Evolutionary conservation across 2,329 filamentous ascomycete species (phyloP), one percentile per base, ranked within the genome.

Genomic region (Nemania diffusa): DNA sequence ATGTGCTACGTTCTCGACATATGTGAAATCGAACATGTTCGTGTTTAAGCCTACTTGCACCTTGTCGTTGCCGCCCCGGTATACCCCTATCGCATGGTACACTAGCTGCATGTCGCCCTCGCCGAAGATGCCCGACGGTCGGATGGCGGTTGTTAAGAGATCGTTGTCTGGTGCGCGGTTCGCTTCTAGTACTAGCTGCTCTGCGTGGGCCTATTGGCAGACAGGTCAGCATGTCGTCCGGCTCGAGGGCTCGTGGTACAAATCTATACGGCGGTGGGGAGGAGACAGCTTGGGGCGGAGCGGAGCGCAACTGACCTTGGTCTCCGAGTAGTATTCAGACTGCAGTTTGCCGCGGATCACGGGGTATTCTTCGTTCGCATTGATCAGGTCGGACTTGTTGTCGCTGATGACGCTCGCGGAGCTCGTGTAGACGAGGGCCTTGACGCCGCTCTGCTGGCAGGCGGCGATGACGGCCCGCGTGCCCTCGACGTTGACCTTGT

Each of bases 91-190:
- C 69, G 97, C 87, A 73, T 91, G 88, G 70, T 90, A 88, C 37
- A 95, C 88, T 15, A 90, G 81, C 77, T 94, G 91, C 60, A 88
- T 88, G 81, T 99, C 96, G 74, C 92, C 92, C 77, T 96, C 93
- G 74, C 95, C 95, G 76, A 97, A 93, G 79, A 98, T 97, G 72
- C 93, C 93, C 13, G 93, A 91, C 6, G 94, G 93, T 17, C 96
- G 92, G 71, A 98, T 87, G 32, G 94, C 85, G 75, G 88, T 88
- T n/a, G 94, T 97, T 9, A 92, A 84, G 79, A 97, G 88, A 50
- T 82, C 82, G 58, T 84, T 64, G 17, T 52, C 58, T 74, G 80
- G 84, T 57, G 82, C 72, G 68, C 90, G 88, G 84, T 93, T 96
- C 75, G 91, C 92, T 59, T 88, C 84, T 62, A 97, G 84, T 71